Percentiles rank a stretch among this genome's conserved stretches.
These are phyloP conservation scores for Fusarium papillatum DNA, from an alignment of 2,329 filamentous ascomycete genomes.

Conservation along the genomic window DNA sequence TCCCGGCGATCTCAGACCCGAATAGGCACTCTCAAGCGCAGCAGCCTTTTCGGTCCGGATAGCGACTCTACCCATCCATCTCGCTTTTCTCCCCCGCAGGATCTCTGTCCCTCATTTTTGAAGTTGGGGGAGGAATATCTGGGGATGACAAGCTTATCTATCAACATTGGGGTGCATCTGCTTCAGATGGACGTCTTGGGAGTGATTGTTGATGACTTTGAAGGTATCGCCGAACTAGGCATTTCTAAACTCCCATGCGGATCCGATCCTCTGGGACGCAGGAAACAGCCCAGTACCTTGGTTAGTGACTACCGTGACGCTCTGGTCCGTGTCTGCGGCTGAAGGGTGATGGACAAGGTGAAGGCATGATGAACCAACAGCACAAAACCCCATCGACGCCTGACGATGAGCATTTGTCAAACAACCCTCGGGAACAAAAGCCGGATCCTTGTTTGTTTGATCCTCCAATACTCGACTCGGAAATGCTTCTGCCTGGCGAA, in stretches of 20 bases:
- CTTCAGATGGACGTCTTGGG: not conserved
- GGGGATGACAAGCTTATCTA: not conserved
- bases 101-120: not conserved
- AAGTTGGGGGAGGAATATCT: not conserved
- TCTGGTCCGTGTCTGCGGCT: not conserved
- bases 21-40: constrained; percentile 17
- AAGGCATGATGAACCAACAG: not conserved
- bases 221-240: not conserved
- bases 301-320: not conserved
- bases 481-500: constrained; percentile 7
- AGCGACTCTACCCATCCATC: not conserved
- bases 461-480: not conserved
- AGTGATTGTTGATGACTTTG: not conserved
- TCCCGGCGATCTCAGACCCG: not conserved
- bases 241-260: not conserved
- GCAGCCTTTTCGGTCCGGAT: not conserved
- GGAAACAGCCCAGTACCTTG: not conserved
- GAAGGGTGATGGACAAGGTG: not conserved
- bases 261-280: not conserved
- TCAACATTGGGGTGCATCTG: not conserved
- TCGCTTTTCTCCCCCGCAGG: not conserved
- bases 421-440: not conserved
- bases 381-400: not conserved
- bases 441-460: not conserved
- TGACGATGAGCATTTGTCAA: not conserved